Percentiles rank a stretch among this genome's conserved stretches.
Conservation (phyloP, 192 early-diverging fungal species). For the Coemansia brasiliensis region DNA sequence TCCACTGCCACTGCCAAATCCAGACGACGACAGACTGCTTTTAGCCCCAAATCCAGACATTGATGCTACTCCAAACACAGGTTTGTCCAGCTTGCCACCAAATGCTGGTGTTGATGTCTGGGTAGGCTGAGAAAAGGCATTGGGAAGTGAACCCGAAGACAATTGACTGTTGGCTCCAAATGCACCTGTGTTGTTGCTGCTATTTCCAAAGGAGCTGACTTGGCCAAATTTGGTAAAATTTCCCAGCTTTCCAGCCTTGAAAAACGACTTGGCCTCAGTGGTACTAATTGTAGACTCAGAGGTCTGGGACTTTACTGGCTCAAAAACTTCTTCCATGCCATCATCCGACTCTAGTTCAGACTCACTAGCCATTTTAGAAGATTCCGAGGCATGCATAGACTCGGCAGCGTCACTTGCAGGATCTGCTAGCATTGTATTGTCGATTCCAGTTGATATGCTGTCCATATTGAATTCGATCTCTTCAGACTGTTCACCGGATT, state of each 20-base stretch:
- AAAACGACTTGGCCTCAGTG: slow-evolving; percentile 19
- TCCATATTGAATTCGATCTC: slow-evolving; percentile 6
- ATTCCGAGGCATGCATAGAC: too few species aligned
- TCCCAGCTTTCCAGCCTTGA: slow-evolving; percentile 34
- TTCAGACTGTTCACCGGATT: background rate
- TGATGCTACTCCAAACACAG: slow-evolving; percentile 44
- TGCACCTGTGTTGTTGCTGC: slow-evolving; percentile 3
- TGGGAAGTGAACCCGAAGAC: slow-evolving; percentile 14
- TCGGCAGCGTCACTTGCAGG: background rate
- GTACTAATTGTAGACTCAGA: background rate
- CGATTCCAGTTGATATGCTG: slow-evolving; percentile 18
- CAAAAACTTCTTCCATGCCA: background rate
- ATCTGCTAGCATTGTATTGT: slow-evolving; percentile 3
- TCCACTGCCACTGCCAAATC: background rate
- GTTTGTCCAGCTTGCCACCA: slow-evolving; percentile 35
- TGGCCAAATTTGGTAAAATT: slow-evolving; percentile 18
- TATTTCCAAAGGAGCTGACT: background rate
- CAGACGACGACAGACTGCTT: background rate
- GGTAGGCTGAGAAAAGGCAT: slow-evolving; percentile 24
- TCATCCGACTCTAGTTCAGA: slow-evolving; percentile 4
- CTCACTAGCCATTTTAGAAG: background rate
- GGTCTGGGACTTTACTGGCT: background rate
- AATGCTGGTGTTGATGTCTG: slow-evolving; percentile 14
- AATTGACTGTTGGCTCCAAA: background rate
- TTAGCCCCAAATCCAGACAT: slow-evolving; percentile 27